A percentile compares a stretch with the other conserved stretches of the same genome.
These are phyloP conservation scores for Prunus fruticosa DNA, from an alignment of 306 rosid species.

Conservation along the genomic window DNA sequence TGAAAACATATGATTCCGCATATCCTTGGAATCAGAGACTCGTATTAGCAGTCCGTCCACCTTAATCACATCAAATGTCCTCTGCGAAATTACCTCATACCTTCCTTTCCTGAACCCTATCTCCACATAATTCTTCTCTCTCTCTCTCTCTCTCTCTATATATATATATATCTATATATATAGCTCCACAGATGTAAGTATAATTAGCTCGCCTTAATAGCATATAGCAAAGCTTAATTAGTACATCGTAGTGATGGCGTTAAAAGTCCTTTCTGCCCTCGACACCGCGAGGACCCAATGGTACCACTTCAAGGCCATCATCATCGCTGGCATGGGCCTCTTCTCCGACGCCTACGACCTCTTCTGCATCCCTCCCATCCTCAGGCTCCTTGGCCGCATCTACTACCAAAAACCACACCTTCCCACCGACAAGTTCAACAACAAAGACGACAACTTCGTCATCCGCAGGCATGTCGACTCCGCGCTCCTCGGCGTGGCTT, in stretches of 20 bases:
- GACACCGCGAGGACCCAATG: constrained; percentile 68
- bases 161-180: too few relatives aligned
- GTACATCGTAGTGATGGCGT: constrained; percentile 18
- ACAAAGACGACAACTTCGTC: background rate
- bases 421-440: background rate
- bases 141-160: too few relatives aligned
- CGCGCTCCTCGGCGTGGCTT: constrained; percentile 35
- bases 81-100: background rate
- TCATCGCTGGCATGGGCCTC: constrained; percentile 85
- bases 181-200: too few relatives aligned
- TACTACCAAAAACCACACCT: constrained; percentile 19
- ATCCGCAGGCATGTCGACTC: constrained; percentile 26
- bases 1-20: constrained; percentile 14
- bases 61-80: constrained; percentile 17
- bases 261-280: constrained; percentile 63
- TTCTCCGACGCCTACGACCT: constrained; percentile 79
- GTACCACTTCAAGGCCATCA: constrained; percentile 82
- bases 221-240: too few relatives aligned
- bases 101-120: background rate
- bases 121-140: too few relatives aligned
- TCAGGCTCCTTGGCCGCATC: constrained; percentile 46
- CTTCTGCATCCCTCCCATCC: constrained; percentile 57
- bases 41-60: constrained; percentile 12
- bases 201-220: too few relatives aligned
- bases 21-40: constrained; percentile 20